A percentile compares a stretch with the other conserved stretches of the same genome.
phyloP scores from a whole-genome alignment of 306 rosid species.

The Carpinus viminea region DNA sequence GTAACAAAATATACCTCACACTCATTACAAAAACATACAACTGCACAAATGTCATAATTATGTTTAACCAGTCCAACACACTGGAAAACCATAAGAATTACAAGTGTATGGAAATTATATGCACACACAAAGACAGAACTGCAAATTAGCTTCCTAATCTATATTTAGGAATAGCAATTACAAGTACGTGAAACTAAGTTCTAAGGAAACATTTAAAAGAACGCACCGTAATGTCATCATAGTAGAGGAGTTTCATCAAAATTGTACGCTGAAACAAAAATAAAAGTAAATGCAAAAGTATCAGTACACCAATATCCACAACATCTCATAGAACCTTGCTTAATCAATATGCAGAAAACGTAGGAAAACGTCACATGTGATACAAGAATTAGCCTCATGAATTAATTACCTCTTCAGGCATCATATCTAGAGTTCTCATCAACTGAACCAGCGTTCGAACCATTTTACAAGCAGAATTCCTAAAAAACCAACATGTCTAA shows the following conservation, averaged over 20 bases:
- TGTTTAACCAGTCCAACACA: background rate
- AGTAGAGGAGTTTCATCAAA: constrained; percentile 88
- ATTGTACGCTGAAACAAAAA: constrained; percentile 77
- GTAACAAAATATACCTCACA: background rate
- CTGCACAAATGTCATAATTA: background rate
- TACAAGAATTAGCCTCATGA: constrained; percentile 14
- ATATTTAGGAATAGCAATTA: background rate
- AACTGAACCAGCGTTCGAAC: constrained; percentile 91
- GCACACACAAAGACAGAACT: background rate
- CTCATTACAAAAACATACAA: background rate
- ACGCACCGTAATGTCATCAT: constrained; percentile 83
- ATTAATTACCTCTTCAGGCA: constrained; percentile 86
- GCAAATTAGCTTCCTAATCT: constrained; percentile 3
- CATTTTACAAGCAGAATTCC: constrained; percentile 99
- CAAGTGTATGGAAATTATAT: background rate
- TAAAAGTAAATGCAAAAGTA: background rate
- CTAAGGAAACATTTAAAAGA: constrained; percentile 22
- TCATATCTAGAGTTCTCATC: constrained; percentile 95
- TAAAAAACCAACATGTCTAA: constrained; percentile 24
- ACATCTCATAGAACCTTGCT: background rate
- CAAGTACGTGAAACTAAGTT: constrained; percentile 4
- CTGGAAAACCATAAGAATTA: background rate
- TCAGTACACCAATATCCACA: background rate
- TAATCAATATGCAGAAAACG: background rate
- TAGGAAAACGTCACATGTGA: constrained; percentile 12